Conservation (phyloP, 495 filamentous ascomycete genomes). For the Lentithecium fluviatile region DNA sequence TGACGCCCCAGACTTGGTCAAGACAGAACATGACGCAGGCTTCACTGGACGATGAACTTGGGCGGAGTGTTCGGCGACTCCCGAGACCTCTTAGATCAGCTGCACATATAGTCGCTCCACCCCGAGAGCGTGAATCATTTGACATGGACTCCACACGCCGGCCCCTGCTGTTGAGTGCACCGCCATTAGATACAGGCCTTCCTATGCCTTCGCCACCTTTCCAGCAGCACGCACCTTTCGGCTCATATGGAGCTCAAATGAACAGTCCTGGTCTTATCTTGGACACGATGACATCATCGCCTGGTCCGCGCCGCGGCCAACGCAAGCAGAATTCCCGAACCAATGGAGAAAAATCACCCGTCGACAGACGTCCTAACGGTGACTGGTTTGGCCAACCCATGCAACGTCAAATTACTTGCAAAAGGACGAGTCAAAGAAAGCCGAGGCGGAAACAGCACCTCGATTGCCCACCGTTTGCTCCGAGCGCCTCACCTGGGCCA, state of each 20-base stretch:
- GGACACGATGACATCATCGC: too few relatives aligned
- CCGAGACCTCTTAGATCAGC: not conserved
- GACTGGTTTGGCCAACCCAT: not conserved
- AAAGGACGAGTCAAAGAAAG: not conserved
- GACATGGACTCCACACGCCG: too few relatives aligned
- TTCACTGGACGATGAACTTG: not conserved
- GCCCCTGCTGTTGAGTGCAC: too few relatives aligned
- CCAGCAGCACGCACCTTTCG: too few relatives aligned
- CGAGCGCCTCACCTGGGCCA: not conserved
- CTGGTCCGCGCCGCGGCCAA: not conserved
- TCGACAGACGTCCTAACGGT: not conserved
- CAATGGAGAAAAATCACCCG: not conserved
- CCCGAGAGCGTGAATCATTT: too few relatives aligned
- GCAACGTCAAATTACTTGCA: not conserved
- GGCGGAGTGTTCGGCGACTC: conserved; percentile 7
- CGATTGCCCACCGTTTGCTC: not conserved
- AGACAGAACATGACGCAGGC: not conserved
- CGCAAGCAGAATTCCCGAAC: not conserved
- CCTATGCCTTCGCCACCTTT: too few relatives aligned
- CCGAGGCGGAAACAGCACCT: not conserved
- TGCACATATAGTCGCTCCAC: too few relatives aligned
- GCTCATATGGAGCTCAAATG: too few relatives aligned
- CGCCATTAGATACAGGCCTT: too few relatives aligned
- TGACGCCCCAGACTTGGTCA: not conserved
- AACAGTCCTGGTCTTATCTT: too few relatives aligned